Evolutionary conservation across 2,329 filamentous ascomycete species (phyloP), one percentile per base, ranked within the genome.

Genomic region (Lachnellula hyalina): DNA sequence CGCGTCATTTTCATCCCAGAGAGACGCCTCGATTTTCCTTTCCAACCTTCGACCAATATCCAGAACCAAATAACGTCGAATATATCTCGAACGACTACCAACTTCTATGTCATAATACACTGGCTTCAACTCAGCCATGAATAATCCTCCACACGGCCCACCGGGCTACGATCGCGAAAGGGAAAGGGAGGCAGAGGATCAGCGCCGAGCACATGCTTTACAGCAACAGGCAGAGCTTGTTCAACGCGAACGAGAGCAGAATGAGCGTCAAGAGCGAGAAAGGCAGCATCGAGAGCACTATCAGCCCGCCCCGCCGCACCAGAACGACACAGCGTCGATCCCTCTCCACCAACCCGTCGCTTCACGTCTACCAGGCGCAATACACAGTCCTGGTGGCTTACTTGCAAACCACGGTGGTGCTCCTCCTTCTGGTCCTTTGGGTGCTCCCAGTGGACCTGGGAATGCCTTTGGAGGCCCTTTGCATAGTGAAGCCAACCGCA

Each of bases 271-370:
- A 47, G 67, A 69, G 41, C 59, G 82, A 61, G 84, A 89, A 61
- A 76, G 81, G 62, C 78, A 81, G 61, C 76, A 81, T 56, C 78
- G 82, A 68, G 84, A 86, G 44, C 81, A 83, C 50, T 85, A 84
- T 66, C 86, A 85, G 63, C 80, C 82, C 19, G 68, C 71, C 49
- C 82, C 88, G 57, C 84, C 87, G 25, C 90, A 94, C 68, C 92
- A 96, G 71, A 94, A 87, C 73, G 92, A 89, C 68, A 86, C 89
- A 40, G 90, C 87, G 54, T 90, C 92, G 2, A 89, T 96, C 52
- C 90, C 92, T 52, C 86, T 97, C 65, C 93, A 97, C 72, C 93
- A 97, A 71, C 93, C 93, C 5, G 91, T 96, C 56, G 93, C 93
- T 59, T 84, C 91, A 68, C 78, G 92, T 72, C 77, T 90, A 59